Evolutionary conservation across 1,284 basidiomycete species (phyloP).

Genomic region (Paramarasmius palmivorus): DNA sequence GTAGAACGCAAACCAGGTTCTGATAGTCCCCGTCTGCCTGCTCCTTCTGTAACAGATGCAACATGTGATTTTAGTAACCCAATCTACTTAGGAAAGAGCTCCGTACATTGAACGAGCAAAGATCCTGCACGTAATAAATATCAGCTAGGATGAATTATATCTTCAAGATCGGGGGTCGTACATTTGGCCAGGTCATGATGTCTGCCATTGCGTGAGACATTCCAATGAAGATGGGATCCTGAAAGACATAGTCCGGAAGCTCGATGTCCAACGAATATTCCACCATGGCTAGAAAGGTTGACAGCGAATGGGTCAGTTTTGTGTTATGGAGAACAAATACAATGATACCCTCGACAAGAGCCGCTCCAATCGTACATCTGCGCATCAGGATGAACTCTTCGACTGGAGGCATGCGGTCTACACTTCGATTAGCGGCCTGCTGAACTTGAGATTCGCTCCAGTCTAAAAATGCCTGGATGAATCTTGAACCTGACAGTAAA

Average conservation of each 20-base stretch:
- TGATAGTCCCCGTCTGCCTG: slow-evolving; percentile 51
- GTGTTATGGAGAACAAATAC: too few species aligned
- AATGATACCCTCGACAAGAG: slow-evolving; percentile 45
- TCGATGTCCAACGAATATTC: slow-evolving; percentile 47
- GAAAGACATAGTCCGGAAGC: slow-evolving; percentile 44
- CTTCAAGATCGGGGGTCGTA: too few species aligned
- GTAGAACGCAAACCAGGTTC: slow-evolving; percentile 49
- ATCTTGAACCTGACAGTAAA: slow-evolving; percentile 29
- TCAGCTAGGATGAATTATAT: too few species aligned
- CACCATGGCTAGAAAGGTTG: slow-evolving; percentile 36
- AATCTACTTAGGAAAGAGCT: slow-evolving; percentile 3
- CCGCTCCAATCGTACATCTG: slow-evolving; percentile 42
- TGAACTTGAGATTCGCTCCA: slow-evolving; percentile 42
- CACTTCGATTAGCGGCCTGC: slow-evolving; percentile 34
- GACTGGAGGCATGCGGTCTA: slow-evolving; percentile 34
- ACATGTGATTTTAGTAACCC: slow-evolving; percentile 10
- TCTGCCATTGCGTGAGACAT: slow-evolving; percentile 50
- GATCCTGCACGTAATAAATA: too few species aligned
- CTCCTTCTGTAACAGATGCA: slow-evolving; percentile 41
- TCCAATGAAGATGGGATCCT: slow-evolving; percentile 37
- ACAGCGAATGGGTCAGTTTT: neutral
- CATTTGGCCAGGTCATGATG: slow-evolving; percentile 54
- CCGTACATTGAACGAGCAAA: slow-evolving; percentile 48
- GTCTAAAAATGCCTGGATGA: slow-evolving; percentile 36
- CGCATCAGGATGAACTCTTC: slow-evolving; percentile 45